phyloP scores from a whole-genome alignment of 805 yeast genomes.

The Lipomyces chichibuensis region DNA sequence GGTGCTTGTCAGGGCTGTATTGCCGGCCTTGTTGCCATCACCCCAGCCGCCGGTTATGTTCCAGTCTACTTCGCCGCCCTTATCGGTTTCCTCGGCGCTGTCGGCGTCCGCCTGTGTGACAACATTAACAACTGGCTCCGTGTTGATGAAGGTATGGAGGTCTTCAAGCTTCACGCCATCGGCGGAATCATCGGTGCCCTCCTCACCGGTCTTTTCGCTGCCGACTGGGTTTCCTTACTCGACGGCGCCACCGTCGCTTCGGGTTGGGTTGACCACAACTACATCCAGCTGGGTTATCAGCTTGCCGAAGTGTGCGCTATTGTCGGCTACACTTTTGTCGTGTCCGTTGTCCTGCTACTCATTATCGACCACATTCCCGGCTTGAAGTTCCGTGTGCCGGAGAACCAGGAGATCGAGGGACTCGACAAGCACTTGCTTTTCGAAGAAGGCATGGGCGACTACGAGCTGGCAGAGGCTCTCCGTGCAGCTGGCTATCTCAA shows the following conservation, averaged over 20 bases:
- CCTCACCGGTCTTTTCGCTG: constrained; percentile 89
- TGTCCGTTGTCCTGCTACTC: constrained; percentile 69
- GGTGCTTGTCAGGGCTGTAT: constrained; percentile 94
- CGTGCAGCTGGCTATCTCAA: constrained; percentile 25
- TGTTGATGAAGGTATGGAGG: constrained; percentile 95
- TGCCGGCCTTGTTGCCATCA: constrained; percentile 91
- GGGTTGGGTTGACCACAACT: constrained; percentile 83
- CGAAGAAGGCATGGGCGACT: constrained; percentile 36
- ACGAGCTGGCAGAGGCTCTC: constrained; percentile 31
- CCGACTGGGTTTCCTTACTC: constrained; percentile 75
- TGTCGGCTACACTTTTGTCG: constrained; percentile 72
- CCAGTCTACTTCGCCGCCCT: constrained; percentile 88
- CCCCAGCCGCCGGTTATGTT: constrained; percentile 96
- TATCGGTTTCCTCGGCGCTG: constrained; percentile 65
- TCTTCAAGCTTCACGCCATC: constrained; percentile 87
- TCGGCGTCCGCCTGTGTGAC: constrained; percentile 31
- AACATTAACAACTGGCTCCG: constrained; percentile 52
- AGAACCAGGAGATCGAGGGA: constrained; percentile 86
- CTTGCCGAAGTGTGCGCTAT: constrained; percentile 74
- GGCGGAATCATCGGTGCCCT: constrained; percentile 84
- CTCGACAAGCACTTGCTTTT: constrained; percentile 59
- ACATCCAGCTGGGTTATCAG: constrained; percentile 83
- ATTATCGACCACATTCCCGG: constrained; percentile 76
- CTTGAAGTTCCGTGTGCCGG: constrained; percentile 77
- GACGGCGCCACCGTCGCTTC: constrained; percentile 60